Evolutionary conservation across 306 rosid species (phyloP), one percentile per base, ranked within the genome.

Genomic region (Casuarina cunninghamiana): DNA sequence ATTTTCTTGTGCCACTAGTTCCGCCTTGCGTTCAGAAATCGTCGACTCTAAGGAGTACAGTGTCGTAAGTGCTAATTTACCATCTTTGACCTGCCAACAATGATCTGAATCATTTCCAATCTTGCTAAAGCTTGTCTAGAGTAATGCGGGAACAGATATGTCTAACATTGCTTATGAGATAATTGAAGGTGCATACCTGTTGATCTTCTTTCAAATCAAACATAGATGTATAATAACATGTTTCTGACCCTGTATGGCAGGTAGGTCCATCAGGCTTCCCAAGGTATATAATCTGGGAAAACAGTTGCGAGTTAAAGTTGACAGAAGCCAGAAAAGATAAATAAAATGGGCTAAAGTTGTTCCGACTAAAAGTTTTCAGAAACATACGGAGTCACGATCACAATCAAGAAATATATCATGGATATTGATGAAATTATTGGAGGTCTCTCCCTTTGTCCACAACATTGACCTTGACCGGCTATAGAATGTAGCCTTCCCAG

Each of bases 401-500:
- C 96, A 95, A 71, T 95, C 96, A 74, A 92, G 81, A 86, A 87
- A 91, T 68, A 95, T 87, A 73, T 91, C 97, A 21, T 82, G 89
- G 58, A 95, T 80, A 76, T 89, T 91, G 79, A 95, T 95, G 86
- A 95, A 95, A 84, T 95, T 95, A 67, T 85, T 95, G 12, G 97
- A 95, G 51, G 96, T 89, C 88, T 93, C 97, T 77, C 97, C 97
- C 82, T 95, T 95, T 46, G 93, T 95, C 99, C 99, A 93, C 80
- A 93, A 79, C 6, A 85, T 12, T 32, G 96, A 93, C 51, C 97
- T 85, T 0, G 98, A 92, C 44, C 97, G 92, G 80, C 97, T 95
- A 78, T 71, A 95, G 91, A 95, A 93, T 41, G 97, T 93, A 39
- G 97, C 99, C 87, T 85, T 95, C 21, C 84, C 83, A 42, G 93